Conservation (phyloP, 768 basidiomycete genomes). For the Hericium erinaceus region DNA sequence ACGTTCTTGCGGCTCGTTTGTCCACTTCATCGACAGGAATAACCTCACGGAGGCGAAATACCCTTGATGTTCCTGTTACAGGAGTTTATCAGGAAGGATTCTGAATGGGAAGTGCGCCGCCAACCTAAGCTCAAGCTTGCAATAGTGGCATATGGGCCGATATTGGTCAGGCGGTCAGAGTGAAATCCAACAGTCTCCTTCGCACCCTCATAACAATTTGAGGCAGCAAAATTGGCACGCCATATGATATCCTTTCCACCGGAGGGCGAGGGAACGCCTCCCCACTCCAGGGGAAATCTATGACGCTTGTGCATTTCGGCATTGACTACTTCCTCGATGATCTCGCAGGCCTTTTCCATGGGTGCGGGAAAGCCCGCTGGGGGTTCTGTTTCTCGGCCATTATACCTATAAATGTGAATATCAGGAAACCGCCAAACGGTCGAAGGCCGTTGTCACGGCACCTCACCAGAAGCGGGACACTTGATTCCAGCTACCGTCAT, state of each 20-base stretch:
- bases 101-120: constrained; percentile 7
- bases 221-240: constrained; percentile 80
- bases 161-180: constrained; percentile 71
- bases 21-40: constrained; percentile 53
- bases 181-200: constrained; percentile 79
- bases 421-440: neutral
- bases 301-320: constrained; percentile 53
- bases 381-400: constrained; percentile 52
- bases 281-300: constrained; percentile 65
- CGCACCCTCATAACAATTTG: constrained; percentile 77
- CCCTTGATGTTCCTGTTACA: constrained; percentile 45
- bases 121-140: constrained; percentile 75
- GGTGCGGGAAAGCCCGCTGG: constrained; percentile 49
- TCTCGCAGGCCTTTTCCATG: constrained; percentile 74
- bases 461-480: constrained; percentile 67
- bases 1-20: constrained; percentile 56
- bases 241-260: constrained; percentile 29
- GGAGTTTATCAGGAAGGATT: neutral
- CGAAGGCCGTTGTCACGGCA: neutral
- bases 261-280: constrained; percentile 17
- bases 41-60: constrained; percentile 71
- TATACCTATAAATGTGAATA: constrained; percentile 47
- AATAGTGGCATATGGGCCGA: constrained; percentile 81
- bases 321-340: constrained; percentile 64
- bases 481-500: constrained; percentile 51